Evolutionary conservation across 1,284 basidiomycete genomes (phyloP).

Genomic region (Trichosporon coremiiforme): DNA sequence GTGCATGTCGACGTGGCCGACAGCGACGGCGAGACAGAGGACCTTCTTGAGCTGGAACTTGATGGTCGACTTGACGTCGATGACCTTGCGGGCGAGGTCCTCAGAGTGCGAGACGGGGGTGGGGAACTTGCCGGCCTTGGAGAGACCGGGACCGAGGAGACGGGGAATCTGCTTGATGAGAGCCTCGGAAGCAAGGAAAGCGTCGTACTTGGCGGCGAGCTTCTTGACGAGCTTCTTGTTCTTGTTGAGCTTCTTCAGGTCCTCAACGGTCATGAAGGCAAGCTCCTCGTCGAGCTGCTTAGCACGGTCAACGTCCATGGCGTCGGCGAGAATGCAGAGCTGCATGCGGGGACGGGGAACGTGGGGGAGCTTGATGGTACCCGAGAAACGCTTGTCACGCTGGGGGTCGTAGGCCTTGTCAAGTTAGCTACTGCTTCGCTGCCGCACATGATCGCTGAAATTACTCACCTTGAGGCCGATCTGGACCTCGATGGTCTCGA

Average conservation of each 20-base stretch:
- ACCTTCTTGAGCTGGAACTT: constrained; percentile 99
- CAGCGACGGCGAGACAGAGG: constrained; percentile 96
- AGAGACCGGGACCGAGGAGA: constrained; percentile 98
- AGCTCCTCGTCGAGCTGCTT: constrained; percentile 57
- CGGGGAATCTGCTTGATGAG: constrained; percentile 99
- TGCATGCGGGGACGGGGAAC: constrained; percentile 98
- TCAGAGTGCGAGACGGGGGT: constrained; percentile 92
- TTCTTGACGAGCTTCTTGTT: constrained; percentile 99
- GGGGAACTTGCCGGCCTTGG: constrained; percentile 99
- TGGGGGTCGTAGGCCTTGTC: constrained; percentile 32
- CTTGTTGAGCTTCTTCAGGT: constrained; percentile 85
- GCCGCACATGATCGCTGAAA: constrained; percentile 49
- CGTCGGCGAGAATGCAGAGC: constrained; percentile 99
- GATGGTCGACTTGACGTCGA: constrained; percentile 96
- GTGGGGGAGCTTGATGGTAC: constrained; percentile 94
- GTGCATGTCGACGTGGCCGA: constrained; percentile 96
- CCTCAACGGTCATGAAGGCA: constrained; percentile 92
- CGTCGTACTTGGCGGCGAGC: constrained; percentile 99
- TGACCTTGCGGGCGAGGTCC: constrained; percentile 88
- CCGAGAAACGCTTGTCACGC: constrained; percentile 64
- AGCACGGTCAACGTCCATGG: constrained; percentile 88
- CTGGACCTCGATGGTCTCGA: constrained; percentile 88
- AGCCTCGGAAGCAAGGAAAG: constrained; percentile 96
- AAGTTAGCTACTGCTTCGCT: background rate
- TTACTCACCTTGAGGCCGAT: constrained; percentile 86